Conservation (phyloP, 495 filamentous ascomycete species). For the Tuber magnatum region DNA sequence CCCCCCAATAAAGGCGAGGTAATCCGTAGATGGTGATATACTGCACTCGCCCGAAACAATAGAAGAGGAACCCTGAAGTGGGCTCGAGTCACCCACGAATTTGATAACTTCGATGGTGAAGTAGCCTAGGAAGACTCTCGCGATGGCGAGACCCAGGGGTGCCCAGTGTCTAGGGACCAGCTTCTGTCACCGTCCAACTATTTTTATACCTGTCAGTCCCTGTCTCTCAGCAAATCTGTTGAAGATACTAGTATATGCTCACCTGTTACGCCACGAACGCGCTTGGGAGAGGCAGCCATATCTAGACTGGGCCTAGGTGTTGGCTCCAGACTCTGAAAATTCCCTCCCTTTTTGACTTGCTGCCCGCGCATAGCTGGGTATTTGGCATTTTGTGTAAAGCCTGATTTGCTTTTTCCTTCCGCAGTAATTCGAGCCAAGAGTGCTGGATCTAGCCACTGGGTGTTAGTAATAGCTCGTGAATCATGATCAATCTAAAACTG, state of each 20-base stretch:
- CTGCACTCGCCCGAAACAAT: not conserved
- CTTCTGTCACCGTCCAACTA: constrained; percentile 43
- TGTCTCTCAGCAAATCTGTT: not conserved
- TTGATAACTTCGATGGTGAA: constrained; percentile 23
- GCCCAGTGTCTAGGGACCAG: constrained; percentile 8
- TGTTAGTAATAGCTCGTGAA: constrained; percentile 28
- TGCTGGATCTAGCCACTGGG: constrained; percentile 49
- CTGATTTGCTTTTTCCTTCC: constrained; percentile 51
- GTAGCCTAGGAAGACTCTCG: constrained; percentile 18
- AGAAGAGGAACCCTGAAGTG: not conserved
- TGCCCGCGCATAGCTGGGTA: not conserved
- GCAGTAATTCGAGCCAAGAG: constrained; percentile 54
- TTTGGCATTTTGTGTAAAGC: constrained; percentile 56
- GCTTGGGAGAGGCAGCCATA: constrained; percentile 58
- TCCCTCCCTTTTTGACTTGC: not conserved
- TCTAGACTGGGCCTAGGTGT: constrained; percentile 4
- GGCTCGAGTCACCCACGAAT: not conserved
- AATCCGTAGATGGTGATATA: constrained; percentile 47
- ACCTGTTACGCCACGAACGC: constrained; percentile 46
- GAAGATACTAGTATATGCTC: not conserved
- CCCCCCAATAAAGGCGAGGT: constrained; percentile 52
- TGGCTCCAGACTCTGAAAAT: not conserved
- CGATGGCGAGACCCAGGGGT: constrained; percentile 20
- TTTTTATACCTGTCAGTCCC: not conserved
- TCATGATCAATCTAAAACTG: not conserved